A percentile compares a stretch with the other conserved stretches of the same genome.
Conservation (phyloP, 2,329 filamentous ascomycete species). For the Colletotrichum lentis region DNA sequence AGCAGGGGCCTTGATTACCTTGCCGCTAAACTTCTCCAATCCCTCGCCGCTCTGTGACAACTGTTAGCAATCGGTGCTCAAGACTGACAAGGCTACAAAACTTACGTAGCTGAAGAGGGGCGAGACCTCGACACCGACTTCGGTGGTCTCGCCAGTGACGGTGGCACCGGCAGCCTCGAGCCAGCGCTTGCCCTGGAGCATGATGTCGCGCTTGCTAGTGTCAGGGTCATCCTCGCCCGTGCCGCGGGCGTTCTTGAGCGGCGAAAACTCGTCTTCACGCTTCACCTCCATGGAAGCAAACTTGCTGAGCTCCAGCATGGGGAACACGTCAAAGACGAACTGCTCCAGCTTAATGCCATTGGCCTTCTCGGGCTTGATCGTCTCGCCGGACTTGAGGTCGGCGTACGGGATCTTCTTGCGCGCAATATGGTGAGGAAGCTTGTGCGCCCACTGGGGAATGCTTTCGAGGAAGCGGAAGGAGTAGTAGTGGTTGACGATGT, state of each 20-base stretch:
- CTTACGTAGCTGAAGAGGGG: slow-evolving; percentile 95
- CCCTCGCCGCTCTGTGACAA: slow-evolving; percentile 66
- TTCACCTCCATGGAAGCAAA: slow-evolving; percentile 97
- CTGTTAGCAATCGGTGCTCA: slow-evolving; percentile 37
- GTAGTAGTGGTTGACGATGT: slow-evolving; percentile 99
- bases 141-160: slow-evolving; percentile 70
- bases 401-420: slow-evolving; percentile 97
- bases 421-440: slow-evolving; percentile 93
- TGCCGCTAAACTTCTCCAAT: slow-evolving; percentile 63
- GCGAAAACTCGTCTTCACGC: slow-evolving; percentile 97
- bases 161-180: slow-evolving; percentile 78
- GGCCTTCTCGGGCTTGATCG: slow-evolving; percentile 89
- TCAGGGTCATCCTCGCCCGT: slow-evolving; percentile 93
- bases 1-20: slow-evolving; percentile 61
- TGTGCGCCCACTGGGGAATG: slow-evolving; percentile 85
- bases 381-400: slow-evolving; percentile 78
- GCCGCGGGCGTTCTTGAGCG: slow-evolving; percentile 87
- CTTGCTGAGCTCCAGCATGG: slow-evolving; percentile 81
- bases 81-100: slow-evolving; percentile 44
- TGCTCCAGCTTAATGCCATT: slow-evolving; percentile 99
- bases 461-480: slow-evolving; percentile 90
- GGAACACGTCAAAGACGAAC: slow-evolving; percentile 99
- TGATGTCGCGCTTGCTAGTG: slow-evolving; percentile 89
- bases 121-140: slow-evolving; percentile 84
- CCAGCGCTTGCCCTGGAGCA: slow-evolving; percentile 90